A percentile compares a stretch with the other conserved stretches of the same genome.
Conservation (phyloP, 2,329 filamentous ascomycete species). For the Endoconidiophora polonica region DNA sequence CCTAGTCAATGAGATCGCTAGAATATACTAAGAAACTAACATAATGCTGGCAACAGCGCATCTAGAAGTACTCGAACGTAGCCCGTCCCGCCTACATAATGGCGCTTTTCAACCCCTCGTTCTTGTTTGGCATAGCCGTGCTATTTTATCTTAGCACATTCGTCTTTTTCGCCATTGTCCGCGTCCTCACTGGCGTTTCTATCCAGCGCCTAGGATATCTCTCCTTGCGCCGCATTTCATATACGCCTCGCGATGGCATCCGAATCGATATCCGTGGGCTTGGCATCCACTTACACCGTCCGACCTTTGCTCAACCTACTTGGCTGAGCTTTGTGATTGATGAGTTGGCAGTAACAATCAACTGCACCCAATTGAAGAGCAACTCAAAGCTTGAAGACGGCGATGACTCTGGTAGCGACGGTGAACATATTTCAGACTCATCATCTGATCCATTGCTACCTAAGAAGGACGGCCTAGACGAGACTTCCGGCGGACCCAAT, state of each 20-base stretch:
- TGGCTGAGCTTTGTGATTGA: conserved; percentile 84
- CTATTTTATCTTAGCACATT: conserved; percentile 84
- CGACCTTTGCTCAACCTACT: conserved; percentile 91
- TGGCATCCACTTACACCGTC: conserved; percentile 74
- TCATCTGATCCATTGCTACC: neutral
- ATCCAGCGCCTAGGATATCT: conserved; percentile 92
- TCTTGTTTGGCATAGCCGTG: conserved; percentile 70
- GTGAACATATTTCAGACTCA: neutral
- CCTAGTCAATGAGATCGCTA: too few relatives aligned
- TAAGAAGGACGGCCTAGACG: neutral
- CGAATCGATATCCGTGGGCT: conserved; percentile 79
- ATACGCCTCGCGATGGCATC: conserved; percentile 75
- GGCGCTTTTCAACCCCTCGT: conserved; percentile 58
- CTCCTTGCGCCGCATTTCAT: conserved; percentile 78
- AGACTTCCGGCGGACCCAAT: neutral
- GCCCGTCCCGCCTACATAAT: conserved; percentile 22
- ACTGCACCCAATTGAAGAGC: conserved; percentile 45
- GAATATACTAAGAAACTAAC: too few relatives aligned
- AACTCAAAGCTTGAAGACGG: conserved; percentile 18
- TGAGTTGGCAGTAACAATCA: conserved; percentile 70
- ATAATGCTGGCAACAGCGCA: neutral
- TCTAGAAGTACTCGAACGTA: neutral
- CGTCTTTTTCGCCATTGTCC: conserved; percentile 79
- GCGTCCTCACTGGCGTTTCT: conserved; percentile 82
- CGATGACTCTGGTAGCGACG: conserved; percentile 7